Evolutionary conservation across 768 basidiomycete genomes (phyloP), one percentile per base, ranked within the genome.

Genomic region (Boletus speciosus): DNA sequence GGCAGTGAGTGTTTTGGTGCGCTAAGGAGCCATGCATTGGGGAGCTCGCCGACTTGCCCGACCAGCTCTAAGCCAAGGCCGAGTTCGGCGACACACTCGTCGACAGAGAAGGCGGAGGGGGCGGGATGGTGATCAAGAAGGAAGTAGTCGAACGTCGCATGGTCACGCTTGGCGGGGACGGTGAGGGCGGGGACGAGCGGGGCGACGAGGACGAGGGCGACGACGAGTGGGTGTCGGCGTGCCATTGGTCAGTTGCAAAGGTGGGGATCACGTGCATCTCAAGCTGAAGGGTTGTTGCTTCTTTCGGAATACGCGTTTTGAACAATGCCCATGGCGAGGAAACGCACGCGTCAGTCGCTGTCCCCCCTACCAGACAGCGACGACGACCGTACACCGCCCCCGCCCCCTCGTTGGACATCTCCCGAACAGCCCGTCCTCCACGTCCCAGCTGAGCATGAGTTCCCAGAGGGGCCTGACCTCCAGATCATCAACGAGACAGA

Each of bases 41-140:
- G 66, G 6, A 99, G 80, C 66, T 94, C 87, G 47, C 97, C 94
- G 25, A 85, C 86, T 61, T 83, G 88, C 66, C 95, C 92, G 52
- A 98, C 87, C 45, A 97, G 74, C 71, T 98, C 88, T 21, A 93
- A 86, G n/a, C 84, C 85, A 8, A 93, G 76, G 14, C 84, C 85
- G 11, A 98, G 78, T 0, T 74, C 69, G 7, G 66, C 44, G 6
- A 84, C 79, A 53, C 86, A 77, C 58, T 89, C 83, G 52, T 72
- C 71, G 56, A 90, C 78, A 60, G 84, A 78, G 59, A 80, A 77
- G 76, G 77, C 56, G 31, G 75, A 73, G 9, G 73, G 68, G 6
- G 65, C 62, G 42, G 88, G 81, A 61, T 78, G 71, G 63, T 89
- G 83, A 61, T 86, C 84, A 29, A 92, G 64, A 49, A 86, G 81